These are phyloP conservation scores for Candida sanyaensis DNA, from an alignment of 1,139 yeast species.

Conservation along the genomic window DNA sequence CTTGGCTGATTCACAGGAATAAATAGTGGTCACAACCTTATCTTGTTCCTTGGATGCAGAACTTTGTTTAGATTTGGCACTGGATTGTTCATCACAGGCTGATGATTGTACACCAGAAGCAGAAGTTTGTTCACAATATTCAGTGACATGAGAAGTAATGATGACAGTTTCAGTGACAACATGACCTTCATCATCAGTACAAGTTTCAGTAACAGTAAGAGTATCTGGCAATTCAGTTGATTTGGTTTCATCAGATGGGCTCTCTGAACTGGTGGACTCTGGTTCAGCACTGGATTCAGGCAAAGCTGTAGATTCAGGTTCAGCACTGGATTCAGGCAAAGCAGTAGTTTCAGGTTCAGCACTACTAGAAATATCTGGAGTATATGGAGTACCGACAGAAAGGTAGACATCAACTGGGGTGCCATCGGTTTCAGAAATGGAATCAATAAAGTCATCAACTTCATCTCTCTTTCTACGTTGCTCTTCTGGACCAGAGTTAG, in stretches of 20 bases:
- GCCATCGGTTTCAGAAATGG: conserved; percentile 19
- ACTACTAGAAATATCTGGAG: too few relatives aligned
- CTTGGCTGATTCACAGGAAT: conserved; percentile 15
- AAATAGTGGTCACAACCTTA: conserved; percentile 10
- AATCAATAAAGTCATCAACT: conserved; percentile 31
- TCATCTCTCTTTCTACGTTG: conserved; percentile 33
- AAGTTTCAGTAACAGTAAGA: conserved; percentile 2
- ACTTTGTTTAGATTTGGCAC: conserved; percentile 11
- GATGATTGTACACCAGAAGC: conserved; percentile 10
- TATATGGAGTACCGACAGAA: conserved; percentile 24
- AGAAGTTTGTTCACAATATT: conserved; percentile 9
- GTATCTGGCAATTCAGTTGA: conserved; percentile 3
- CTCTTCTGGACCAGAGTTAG: conserved; percentile 24
- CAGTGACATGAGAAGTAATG: conserved; percentile 6
- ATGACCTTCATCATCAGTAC: conserved; percentile 7
- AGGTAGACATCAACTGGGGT: conserved; percentile 1
- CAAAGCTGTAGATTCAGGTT: neutral
- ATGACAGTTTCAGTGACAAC: conserved; percentile 5
- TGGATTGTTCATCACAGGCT: conserved; percentile 6
- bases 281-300: too few relatives aligned
- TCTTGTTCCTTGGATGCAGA: conserved; percentile 8
- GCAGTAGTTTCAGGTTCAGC: conserved; percentile 14
- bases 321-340: conserved; percentile 33
- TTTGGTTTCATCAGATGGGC: conserved; percentile 10
- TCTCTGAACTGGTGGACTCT: conserved; percentile 16